Evolutionary conservation across 2,329 filamentous ascomycete species (phyloP).

Genomic region (Calonectria pteridis): DNA sequence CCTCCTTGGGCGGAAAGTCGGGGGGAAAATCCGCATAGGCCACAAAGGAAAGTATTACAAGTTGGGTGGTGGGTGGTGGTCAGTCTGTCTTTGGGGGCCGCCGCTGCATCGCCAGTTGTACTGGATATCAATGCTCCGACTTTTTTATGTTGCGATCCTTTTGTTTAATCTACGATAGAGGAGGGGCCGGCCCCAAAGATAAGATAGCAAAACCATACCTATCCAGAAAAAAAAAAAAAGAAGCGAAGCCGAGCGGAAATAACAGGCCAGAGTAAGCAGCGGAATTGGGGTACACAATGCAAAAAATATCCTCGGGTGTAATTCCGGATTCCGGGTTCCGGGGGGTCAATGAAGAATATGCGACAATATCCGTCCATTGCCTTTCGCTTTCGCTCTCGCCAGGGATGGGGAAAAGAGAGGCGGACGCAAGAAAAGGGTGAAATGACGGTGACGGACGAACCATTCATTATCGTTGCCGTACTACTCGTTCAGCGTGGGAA

Average conservation of each 20-base stretch:
- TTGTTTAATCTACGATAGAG: background rate
- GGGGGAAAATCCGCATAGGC: constrained; percentile 9
- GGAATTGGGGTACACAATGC: background rate
- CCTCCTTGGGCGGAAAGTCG: constrained; percentile 29
- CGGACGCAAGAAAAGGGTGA: background rate
- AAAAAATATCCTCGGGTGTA: constrained; percentile 12
- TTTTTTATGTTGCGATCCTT: background rate
- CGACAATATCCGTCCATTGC: background rate
- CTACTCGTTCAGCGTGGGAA: constrained; percentile 23
- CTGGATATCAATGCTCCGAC: background rate
- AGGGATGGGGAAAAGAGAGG: background rate
- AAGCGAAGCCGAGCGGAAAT: constrained; percentile 13
- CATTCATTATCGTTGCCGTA: background rate
- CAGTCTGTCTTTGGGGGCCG: background rate
- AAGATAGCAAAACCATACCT: constrained; percentile 6
- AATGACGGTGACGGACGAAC: constrained; percentile 16
- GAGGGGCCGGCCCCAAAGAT: background rate
- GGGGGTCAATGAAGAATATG: background rate
- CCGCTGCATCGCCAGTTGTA: background rate
- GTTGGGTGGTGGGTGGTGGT: background rate
- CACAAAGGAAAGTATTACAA: constrained; percentile 3
- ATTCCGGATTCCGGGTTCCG: constrained; percentile 28
- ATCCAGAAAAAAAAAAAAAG: background rate
- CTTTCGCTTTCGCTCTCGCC: constrained; percentile 16
- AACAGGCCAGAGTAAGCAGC: constrained; percentile 1